Percentiles rank a stretch among this genome's conserved stretches.
Evolutionary conservation across 768 basidiomycete species (phyloP).

Genomic region (Mrakia gelida): DNA sequence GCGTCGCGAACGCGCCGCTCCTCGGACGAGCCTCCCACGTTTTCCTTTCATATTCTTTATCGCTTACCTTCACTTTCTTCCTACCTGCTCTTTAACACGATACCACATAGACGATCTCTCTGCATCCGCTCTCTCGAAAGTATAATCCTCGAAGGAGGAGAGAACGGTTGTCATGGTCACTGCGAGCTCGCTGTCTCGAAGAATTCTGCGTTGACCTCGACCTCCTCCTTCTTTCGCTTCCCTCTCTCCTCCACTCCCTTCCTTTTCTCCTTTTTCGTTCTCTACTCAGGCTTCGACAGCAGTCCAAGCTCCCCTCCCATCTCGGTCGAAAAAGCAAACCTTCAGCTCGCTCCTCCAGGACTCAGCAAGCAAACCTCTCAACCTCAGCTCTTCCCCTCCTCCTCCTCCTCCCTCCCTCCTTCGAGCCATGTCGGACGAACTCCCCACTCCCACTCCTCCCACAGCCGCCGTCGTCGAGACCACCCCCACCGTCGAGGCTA

Average conservation of each 20-base stretch:
- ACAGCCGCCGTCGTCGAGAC: neutral
- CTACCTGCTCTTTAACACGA: too few relatives aligned
- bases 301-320: neutral
- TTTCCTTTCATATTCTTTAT: too few relatives aligned
- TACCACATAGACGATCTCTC: too few relatives aligned
- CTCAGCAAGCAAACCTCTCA: neutral
- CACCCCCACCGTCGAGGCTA: neutral
- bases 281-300: too few relatives aligned
- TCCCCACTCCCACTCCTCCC: neutral
- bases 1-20: too few relatives aligned
- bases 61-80: too few relatives aligned
- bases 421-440: slow-evolving; percentile 1
- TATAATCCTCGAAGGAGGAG: neutral
- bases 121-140: neutral
- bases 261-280: neutral
- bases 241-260: neutral
- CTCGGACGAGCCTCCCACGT: too few relatives aligned
- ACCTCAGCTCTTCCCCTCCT: neutral
- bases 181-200: neutral
- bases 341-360: neutral
- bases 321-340: neutral
- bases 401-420: neutral
- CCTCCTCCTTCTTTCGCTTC: neutral
- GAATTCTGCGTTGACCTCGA: neutral
- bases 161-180: neutral